A percentile compares a stretch with the other conserved stretches of the same genome.
These are phyloP conservation scores for Coemansia sp. DNA, from an alignment of 192 early-diverging fungal genomes.

Conservation along the genomic window DNA sequence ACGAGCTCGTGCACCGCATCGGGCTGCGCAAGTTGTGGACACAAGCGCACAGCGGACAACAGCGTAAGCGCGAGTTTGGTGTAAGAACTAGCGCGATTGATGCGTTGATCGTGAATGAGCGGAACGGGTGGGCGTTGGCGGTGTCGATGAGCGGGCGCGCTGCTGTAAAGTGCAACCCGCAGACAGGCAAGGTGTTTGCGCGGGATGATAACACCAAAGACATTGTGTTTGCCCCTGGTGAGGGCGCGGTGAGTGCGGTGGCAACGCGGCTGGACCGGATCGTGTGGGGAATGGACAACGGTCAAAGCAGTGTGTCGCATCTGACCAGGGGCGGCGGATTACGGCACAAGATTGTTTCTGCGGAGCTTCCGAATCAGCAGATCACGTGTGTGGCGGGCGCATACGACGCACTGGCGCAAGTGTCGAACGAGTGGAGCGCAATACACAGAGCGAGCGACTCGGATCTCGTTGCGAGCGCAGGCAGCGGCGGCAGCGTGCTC, in stretches of 20 bases:
- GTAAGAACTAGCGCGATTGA: slow-evolving; percentile 25
- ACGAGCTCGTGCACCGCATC: slow-evolving; percentile 19
- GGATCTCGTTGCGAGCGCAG: slow-evolving; percentile 18
- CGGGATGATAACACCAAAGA: slow-evolving; percentile 15
- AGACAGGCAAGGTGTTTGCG: slow-evolving; percentile 25
- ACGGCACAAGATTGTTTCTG: neutral
- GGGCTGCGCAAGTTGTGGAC: slow-evolving; percentile 18
- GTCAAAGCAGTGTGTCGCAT: slow-evolving; percentile 13
- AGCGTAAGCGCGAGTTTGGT: slow-evolving; percentile 17
- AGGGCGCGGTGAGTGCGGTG: slow-evolving; percentile 8
- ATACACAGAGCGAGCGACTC: neutral
- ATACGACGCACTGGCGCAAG: slow-evolving; percentile 27
- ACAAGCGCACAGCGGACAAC: neutral
- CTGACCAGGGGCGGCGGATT: slow-evolving; percentile 19
- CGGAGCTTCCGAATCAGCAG: neutral
- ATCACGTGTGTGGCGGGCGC: slow-evolving; percentile 24
- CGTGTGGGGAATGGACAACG: slow-evolving; percentile 28
- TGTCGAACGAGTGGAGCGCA: slow-evolving; percentile 11
- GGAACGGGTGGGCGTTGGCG: slow-evolving; percentile 32
- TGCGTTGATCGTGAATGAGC: slow-evolving; percentile 19
- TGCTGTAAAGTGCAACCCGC: slow-evolving; percentile 12
- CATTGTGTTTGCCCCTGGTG: slow-evolving; percentile 21
- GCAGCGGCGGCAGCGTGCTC: slow-evolving; percentile 21
- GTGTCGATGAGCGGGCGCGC: slow-evolving; percentile 12
- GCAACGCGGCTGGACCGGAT: slow-evolving; percentile 22